phyloP scores from a whole-genome alignment of 108 stramenopile genomes.

The Conticribra guillardii region DNA sequence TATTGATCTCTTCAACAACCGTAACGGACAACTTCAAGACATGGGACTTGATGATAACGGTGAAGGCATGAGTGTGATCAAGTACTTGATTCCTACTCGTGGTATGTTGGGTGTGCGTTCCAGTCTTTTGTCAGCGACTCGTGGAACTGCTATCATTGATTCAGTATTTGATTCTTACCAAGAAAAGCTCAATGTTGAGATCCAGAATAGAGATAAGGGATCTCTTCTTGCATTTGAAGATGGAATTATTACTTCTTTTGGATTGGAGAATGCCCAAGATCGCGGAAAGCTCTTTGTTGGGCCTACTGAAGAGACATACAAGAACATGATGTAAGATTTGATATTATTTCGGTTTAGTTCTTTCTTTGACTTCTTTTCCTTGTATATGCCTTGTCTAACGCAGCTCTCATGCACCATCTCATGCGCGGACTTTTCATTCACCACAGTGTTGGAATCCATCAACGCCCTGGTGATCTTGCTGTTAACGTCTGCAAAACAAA shows the following conservation, averaged over 20 bases:
- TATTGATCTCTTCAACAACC: conserved; percentile 89
- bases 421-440: too few species aligned
- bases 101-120: conserved; percentile 97
- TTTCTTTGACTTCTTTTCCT: too few species aligned
- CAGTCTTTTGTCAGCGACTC: conserved; percentile 88
- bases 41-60: conserved; percentile 90
- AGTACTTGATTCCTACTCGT: conserved; percentile 97
- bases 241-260: conserved; percentile 90
- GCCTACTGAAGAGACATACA: conserved; percentile 87
- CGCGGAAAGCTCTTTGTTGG: conserved; percentile 92
- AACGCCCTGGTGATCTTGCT: conserved; percentile 95
- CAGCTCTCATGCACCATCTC: too few species aligned
- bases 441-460: conserved; percentile 92
- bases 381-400: too few species aligned
- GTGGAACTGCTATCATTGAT: conserved; percentile 97
- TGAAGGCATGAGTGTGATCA: conserved; percentile 83
- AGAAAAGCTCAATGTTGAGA: conserved; percentile 83
- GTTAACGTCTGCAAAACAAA: conserved; percentile 99
- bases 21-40: conserved; percentile 95
- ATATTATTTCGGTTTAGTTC: too few species aligned
- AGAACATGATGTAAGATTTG: conserved; percentile 93
- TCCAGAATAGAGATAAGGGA: conserved; percentile 94
- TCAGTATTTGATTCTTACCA: conserved; percentile 94
- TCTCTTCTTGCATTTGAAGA: conserved; percentile 94
- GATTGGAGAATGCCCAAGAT: conserved; percentile 93